These are phyloP conservation scores for Plasmodium malariae DNA, from an alignment of 169 alveolate species.

Conservation along the genomic window DNA sequence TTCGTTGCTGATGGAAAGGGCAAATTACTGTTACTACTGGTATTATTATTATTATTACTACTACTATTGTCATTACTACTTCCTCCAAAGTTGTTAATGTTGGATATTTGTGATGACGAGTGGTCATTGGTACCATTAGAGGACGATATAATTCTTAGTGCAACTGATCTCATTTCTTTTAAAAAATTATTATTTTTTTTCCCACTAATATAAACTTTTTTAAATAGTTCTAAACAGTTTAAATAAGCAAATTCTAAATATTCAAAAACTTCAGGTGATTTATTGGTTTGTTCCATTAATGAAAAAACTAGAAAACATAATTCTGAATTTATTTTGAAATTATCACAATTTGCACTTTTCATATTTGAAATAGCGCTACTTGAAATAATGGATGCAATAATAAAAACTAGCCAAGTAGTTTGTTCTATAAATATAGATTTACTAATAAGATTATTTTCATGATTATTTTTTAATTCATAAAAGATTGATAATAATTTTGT, in stretches of 20 bases:
- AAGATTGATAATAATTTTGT: slow-evolving; percentile 66
- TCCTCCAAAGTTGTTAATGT: background rate
- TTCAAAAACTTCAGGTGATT: slow-evolving; percentile 81
- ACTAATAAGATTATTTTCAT: slow-evolving; percentile 69
- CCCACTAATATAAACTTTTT: slow-evolving; percentile 93
- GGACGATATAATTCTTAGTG: slow-evolving; percentile 16
- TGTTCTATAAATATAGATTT: slow-evolving; percentile 80
- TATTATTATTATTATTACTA: background rate
- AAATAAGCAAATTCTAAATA: slow-evolving; percentile 90
- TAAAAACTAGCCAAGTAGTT: slow-evolving; percentile 85
- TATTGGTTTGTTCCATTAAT: slow-evolving; percentile 76
- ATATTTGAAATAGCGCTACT: slow-evolving; percentile 79
- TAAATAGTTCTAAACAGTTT: slow-evolving; percentile 93
- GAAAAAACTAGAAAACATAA: slow-evolving; percentile 68
- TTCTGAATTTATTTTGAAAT: slow-evolving; percentile 72
- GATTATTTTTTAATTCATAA: slow-evolving; percentile 66
- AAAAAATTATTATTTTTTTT: slow-evolving; percentile 90
- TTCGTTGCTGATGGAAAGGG: slow-evolving; percentile 1
- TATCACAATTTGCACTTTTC: slow-evolving; percentile 36
- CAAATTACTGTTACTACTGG: background rate
- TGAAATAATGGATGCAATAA: slow-evolving; percentile 85
- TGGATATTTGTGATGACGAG: background rate
- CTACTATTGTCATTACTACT: background rate
- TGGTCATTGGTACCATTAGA: background rate
- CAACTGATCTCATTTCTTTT: slow-evolving; percentile 69